phyloP scores from a whole-genome alignment of 257 asterid genomes.

The Cordia subcordata region DNA sequence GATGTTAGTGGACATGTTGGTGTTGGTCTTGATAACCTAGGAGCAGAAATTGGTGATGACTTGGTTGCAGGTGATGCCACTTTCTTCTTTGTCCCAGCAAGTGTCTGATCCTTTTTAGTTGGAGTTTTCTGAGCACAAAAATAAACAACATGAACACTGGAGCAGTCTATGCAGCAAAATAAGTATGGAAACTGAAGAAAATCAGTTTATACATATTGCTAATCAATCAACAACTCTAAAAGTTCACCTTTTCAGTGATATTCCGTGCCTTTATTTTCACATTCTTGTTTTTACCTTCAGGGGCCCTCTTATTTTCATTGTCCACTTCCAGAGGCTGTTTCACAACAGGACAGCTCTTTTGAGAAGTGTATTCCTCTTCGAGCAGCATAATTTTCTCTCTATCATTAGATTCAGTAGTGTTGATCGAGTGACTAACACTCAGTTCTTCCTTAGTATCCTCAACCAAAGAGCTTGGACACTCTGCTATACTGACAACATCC shows the following conservation, averaged over 20 bases:
- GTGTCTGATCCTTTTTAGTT: conserved; percentile 34
- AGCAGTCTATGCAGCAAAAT: conserved; percentile 2
- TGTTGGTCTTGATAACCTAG: conserved; percentile 28
- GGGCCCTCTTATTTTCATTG: conserved; percentile 22
- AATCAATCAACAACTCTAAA: conserved; percentile 1
- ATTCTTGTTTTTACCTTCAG: conserved; percentile 28
- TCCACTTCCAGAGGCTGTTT: conserved; percentile 33
- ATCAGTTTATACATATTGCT: background rate
- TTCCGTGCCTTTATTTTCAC: conserved; percentile 28
- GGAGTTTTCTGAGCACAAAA: conserved; percentile 47
- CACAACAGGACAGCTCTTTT: conserved; percentile 14
- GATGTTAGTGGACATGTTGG: conserved; percentile 37
- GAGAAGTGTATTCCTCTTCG: conserved; percentile 9
- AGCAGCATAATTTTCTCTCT: conserved; percentile 17
- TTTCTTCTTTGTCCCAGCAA: conserved; percentile 38
- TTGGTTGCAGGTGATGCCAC: conserved; percentile 37
- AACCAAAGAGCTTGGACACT: conserved; percentile 17
- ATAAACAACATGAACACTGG: conserved; percentile 11
- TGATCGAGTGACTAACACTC: conserved; percentile 14
- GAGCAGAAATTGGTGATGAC: conserved; percentile 36
- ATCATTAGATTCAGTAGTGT: conserved; percentile 19
- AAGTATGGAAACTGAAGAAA: background rate
- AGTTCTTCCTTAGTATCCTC: conserved; percentile 30
- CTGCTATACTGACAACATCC: conserved; percentile 21
- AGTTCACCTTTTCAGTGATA: conserved; percentile 49